A percentile compares a stretch with the other conserved stretches of the same genome.
These are phyloP conservation scores for Mycena chlorophos DNA, from an alignment of 768 basidiomycete species.

Conservation along the genomic window DNA sequence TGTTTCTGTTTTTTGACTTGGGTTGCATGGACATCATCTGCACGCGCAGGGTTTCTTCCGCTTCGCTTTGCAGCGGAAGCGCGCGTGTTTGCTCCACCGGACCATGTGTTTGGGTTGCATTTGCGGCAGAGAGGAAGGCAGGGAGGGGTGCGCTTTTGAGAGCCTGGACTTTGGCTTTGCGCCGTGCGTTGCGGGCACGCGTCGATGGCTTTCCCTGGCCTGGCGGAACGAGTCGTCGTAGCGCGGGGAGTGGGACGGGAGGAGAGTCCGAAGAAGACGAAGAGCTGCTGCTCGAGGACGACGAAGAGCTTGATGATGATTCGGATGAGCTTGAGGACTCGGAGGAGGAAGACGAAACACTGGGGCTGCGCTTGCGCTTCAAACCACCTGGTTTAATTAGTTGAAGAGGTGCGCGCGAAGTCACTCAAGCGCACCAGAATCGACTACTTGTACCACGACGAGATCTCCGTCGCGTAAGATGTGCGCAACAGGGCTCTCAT, in stretches of 20 bases:
- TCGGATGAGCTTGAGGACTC: constrained; percentile 27
- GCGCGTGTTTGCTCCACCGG: constrained; percentile 9
- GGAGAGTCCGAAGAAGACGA: constrained; percentile 5
- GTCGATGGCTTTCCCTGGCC: constrained; percentile 18
- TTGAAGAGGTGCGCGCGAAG: constrained; percentile 5
- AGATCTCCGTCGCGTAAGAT: constrained; percentile 54
- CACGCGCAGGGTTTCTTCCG: constrained; percentile 17
- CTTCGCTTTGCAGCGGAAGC: constrained; percentile 14
- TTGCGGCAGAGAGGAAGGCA: constrained; percentile 15
- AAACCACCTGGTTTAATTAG: constrained; percentile 3
- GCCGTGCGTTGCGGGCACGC: constrained; percentile 15
- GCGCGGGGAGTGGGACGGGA: background rate
- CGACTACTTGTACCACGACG: constrained; percentile 33
- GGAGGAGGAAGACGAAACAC: constrained; percentile 23
- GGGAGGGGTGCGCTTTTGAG: constrained; percentile 3
- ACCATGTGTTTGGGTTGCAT: constrained; percentile 10
- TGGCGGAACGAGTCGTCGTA: constrained; percentile 7
- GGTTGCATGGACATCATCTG: constrained; percentile 23
- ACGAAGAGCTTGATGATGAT: constrained; percentile 11
- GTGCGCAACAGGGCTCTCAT: constrained; percentile 34
- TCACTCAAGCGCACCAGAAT: constrained; percentile 5
- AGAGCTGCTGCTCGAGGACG: background rate
- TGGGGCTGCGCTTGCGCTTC: constrained; percentile 17
- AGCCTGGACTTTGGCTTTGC: constrained; percentile 8
- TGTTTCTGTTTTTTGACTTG: constrained; percentile 24